Evolutionary conservation across 768 basidiomycete species (phyloP).

Genomic region (Pisolithus albus): DNA sequence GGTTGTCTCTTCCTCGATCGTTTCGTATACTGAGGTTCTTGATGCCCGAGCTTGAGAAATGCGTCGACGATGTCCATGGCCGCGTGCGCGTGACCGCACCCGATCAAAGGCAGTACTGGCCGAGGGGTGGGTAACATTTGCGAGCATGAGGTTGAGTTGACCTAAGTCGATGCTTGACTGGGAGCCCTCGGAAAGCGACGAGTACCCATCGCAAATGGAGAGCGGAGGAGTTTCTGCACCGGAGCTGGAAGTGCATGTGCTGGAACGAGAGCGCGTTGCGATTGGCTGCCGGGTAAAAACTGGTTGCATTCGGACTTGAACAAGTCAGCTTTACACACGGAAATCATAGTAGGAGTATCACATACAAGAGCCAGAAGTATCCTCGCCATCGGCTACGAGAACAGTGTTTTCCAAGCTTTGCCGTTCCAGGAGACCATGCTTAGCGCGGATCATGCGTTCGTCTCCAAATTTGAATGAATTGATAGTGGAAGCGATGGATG

Average conservation of each 20-base stretch:
- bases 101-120: constrained; percentile 37
- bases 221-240: constrained; percentile 68
- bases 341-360: not conserved
- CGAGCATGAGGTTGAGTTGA: constrained; percentile 49
- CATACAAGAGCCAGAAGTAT: constrained; percentile 46
- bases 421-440: constrained; percentile 53
- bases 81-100: constrained; percentile 39
- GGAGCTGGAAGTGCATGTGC: constrained; percentile 61
- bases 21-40: constrained; percentile 69
- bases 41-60: constrained; percentile 58
- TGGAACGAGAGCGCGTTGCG: constrained; percentile 52
- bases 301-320: constrained; percentile 39
- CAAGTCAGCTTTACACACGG: constrained; percentile 7
- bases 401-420: constrained; percentile 63
- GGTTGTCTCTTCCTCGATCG: constrained; percentile 65
- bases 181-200: constrained; percentile 59
- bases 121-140: constrained; percentile 47
- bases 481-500: constrained; percentile 59
- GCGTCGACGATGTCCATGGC: constrained; percentile 65
- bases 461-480: constrained; percentile 55
- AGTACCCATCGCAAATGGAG: constrained; percentile 61
- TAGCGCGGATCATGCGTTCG: constrained; percentile 62
- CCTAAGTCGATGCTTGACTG: constrained; percentile 72
- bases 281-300: constrained; percentile 57
- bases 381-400: constrained; percentile 62